Evolutionary conservation across 2,329 filamentous ascomycete genomes (phyloP).

Genomic region (Epichloe amarillans): DNA sequence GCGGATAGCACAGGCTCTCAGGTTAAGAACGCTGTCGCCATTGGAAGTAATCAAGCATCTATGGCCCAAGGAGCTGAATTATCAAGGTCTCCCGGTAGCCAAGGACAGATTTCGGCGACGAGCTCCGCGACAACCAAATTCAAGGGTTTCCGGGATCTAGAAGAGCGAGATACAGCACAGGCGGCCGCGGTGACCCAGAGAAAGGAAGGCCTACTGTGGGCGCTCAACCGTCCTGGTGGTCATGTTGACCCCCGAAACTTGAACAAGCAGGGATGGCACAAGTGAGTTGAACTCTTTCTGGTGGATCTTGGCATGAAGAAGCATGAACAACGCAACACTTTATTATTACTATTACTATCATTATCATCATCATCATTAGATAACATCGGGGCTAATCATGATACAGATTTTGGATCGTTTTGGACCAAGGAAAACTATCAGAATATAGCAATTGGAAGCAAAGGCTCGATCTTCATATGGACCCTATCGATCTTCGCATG

Average conservation of each 20-base stretch:
- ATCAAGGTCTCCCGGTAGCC: constrained; percentile 43
- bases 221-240: constrained; percentile 79
- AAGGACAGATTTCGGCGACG: constrained; percentile 29
- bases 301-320: neutral
- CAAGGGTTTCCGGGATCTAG: constrained; percentile 83
- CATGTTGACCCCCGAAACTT: constrained; percentile 91
- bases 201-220: constrained; percentile 93
- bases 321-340: neutral
- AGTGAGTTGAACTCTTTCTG: constrained; percentile 45
- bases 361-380: neutral
- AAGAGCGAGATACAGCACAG: constrained; percentile 60
- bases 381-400: neutral
- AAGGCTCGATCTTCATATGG: constrained; percentile 90
- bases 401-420: constrained; percentile 86
- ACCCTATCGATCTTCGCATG: constrained; percentile 92
- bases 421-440: constrained; percentile 90
- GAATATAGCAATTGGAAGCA: constrained; percentile 99
- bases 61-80: constrained; percentile 26
- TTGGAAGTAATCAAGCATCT: constrained; percentile 22
- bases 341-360: neutral
- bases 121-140: constrained; percentile 52
- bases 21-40: constrained; percentile 37
- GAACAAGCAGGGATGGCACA: constrained; percentile 98
- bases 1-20: constrained; percentile 65
- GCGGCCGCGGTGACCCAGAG: constrained; percentile 42